A percentile compares a stretch with the other conserved stretches of the same genome.
These are phyloP conservation scores for Puccinellia tenuiflora DNA, from an alignment of 176 grass and related monocot species.

Conservation along the genomic window DNA sequence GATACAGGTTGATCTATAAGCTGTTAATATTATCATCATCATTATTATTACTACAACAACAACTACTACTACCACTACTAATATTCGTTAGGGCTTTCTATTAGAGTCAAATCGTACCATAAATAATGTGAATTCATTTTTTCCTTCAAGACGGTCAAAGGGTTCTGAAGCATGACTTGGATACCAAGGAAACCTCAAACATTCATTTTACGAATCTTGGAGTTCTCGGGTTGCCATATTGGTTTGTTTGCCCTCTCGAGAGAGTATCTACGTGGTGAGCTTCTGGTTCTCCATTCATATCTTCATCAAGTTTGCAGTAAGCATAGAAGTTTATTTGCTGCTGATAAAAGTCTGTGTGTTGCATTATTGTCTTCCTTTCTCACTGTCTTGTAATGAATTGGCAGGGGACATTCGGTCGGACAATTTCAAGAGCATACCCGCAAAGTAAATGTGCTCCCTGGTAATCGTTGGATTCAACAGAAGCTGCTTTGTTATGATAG, in stretches of 20 bases:
- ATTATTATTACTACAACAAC: no score
- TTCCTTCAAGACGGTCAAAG: conserved; percentile 65
- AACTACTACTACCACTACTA: no score
- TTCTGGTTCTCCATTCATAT: conserved; percentile 20
- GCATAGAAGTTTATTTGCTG: neutral
- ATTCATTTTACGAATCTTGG: conserved; percentile 71
- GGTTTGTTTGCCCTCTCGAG: conserved; percentile 65
- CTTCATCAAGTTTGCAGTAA: neutral
- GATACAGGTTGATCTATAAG: conserved; percentile 66
- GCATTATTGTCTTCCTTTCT: neutral
- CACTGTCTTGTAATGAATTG: conserved; percentile 10
- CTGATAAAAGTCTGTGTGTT: conserved; percentile 8
- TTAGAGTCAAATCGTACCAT: neutral
- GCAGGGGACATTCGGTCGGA: conserved; percentile 32
- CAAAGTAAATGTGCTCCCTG: conserved; percentile 63
- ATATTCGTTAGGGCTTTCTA: neutral
- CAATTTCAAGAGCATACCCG: conserved; percentile 44
- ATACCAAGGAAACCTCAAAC: conserved; percentile 41
- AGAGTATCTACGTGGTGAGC: conserved; percentile 63
- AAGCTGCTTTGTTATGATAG: neutral
- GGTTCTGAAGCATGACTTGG: conserved; percentile 54
- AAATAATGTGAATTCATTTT: neutral
- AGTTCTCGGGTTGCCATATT: conserved; percentile 72
- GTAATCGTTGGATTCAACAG: conserved; percentile 38
- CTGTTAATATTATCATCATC: neutral